A percentile compares a stretch with the other conserved stretches of the same genome.
phyloP scores from a whole-genome alignment of 2,329 filamentous ascomycete genomes.

The Stagonosporopsis chrysanthemi region DNA sequence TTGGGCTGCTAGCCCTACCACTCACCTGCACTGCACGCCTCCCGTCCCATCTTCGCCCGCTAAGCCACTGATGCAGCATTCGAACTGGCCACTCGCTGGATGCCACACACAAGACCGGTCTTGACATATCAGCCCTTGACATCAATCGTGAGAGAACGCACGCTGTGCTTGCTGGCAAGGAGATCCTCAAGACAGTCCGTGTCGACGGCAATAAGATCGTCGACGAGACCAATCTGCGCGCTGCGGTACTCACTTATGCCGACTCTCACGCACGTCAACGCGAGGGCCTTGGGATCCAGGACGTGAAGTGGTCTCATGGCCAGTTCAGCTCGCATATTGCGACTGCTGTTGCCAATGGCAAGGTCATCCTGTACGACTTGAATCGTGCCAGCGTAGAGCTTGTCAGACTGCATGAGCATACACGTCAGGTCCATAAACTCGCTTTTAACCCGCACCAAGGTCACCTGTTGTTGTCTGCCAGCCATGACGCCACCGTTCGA shows the following conservation, averaged over 20 bases:
- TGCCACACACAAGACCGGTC: slow-evolving; percentile 68
- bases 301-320: slow-evolving; percentile 73
- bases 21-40: slow-evolving; percentile 5
- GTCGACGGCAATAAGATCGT: slow-evolving; percentile 64
- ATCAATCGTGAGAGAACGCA: slow-evolving; percentile 69
- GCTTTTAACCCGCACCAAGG: slow-evolving; percentile 70
- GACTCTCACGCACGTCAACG: slow-evolving; percentile 59
- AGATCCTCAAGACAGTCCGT: slow-evolving; percentile 71
- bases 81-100: slow-evolving; percentile 61
- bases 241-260: slow-evolving; percentile 65
- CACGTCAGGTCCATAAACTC: slow-evolving; percentile 69
- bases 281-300: slow-evolving; percentile 68
- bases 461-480: slow-evolving; percentile 67
- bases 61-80: slow-evolving; percentile 37
- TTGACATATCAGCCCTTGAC: slow-evolving; percentile 69
- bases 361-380: slow-evolving; percentile 71
- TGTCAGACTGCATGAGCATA: slow-evolving; percentile 69
- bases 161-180: slow-evolving; percentile 69
- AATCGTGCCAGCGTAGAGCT: slow-evolving; percentile 67
- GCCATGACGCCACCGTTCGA: slow-evolving; percentile 69
- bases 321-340: slow-evolving; percentile 67
- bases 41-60: slow-evolving; percentile 8
- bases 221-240: slow-evolving; percentile 70
- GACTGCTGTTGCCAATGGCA: slow-evolving; percentile 70
- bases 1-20: slow-evolving; percentile 1